These are phyloP conservation scores for Lecanicillium sp. DNA, from an alignment of 2,329 filamentous ascomycete genomes.

Conservation along the genomic window DNA sequence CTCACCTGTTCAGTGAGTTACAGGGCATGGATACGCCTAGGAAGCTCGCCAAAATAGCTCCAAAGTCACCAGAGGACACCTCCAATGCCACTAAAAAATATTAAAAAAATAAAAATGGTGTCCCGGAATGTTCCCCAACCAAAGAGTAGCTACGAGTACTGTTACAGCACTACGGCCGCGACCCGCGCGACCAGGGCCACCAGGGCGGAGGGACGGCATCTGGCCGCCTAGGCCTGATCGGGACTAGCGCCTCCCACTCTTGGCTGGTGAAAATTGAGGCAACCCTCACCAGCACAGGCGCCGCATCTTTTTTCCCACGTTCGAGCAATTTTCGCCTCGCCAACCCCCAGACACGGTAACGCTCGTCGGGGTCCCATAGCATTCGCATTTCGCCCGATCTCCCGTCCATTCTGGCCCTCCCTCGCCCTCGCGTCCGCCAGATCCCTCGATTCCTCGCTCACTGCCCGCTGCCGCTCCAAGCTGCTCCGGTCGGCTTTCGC, in stretches of 20 bases:
- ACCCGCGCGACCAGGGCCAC: too few relatives aligned
- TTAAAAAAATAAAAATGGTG: too few relatives aligned
- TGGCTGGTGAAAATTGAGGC: slow-evolving; percentile 35
- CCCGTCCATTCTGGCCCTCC: slow-evolving; percentile 13
- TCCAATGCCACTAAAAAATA: too few relatives aligned
- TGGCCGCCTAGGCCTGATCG: slow-evolving; percentile 11
- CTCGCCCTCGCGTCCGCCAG: slow-evolving; percentile 5
- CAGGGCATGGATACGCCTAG: too few relatives aligned
- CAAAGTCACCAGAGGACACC: too few relatives aligned
- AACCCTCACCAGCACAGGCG: slow-evolving; percentile 31
- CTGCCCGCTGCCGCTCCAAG: slow-evolving; percentile 8
- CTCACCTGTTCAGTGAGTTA: too few relatives aligned
- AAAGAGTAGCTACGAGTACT: too few relatives aligned
- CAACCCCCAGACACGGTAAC: slow-evolving; percentile 34
- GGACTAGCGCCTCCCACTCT: slow-evolving; percentile 32
- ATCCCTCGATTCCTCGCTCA: slow-evolving; percentile 7
- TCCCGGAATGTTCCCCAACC: too few relatives aligned
- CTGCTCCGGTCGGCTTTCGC: slow-evolving; percentile 10
- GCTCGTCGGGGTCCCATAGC: slow-evolving; percentile 27
- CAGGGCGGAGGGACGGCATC: too few relatives aligned
- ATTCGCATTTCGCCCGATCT: slow-evolving; percentile 15
- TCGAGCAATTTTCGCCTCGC: slow-evolving; percentile 35
- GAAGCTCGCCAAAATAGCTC: too few relatives aligned
- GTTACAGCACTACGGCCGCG: too few relatives aligned
- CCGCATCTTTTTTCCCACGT: slow-evolving; percentile 27